phyloP scores from a whole-genome alignment of 805 yeast species.

The Lipomyces japonicus region DNA sequence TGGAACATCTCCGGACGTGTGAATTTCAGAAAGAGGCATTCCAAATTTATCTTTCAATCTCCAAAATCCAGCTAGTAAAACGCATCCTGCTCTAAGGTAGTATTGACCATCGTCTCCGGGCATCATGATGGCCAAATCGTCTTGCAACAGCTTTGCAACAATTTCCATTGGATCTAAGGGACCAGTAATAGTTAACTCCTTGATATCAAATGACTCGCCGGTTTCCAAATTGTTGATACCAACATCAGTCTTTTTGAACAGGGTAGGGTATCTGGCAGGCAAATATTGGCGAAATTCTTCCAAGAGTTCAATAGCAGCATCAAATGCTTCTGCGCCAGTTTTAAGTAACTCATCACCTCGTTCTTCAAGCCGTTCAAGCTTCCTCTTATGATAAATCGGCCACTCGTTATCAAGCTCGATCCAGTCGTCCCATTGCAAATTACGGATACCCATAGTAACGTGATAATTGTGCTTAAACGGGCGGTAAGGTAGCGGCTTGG shows the following conservation, averaged over 20 bases:
- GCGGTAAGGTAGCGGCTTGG: constrained; percentile 58
- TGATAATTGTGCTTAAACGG: constrained; percentile 64
- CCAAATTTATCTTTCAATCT: constrained; percentile 57
- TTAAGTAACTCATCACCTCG: constrained; percentile 46
- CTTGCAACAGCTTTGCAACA: constrained; percentile 57
- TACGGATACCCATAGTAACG: constrained; percentile 66
- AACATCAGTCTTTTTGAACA: constrained; percentile 45
- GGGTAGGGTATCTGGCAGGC: constrained; percentile 55
- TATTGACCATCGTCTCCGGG: constrained; percentile 58
- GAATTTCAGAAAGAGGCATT: constrained; percentile 54
- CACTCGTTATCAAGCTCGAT: constrained; percentile 67
- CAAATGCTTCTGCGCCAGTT: constrained; percentile 26
- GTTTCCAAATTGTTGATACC: constrained; percentile 54
- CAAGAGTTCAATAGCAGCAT: constrained; percentile 54
- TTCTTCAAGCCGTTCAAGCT: constrained; percentile 48
- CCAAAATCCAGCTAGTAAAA: constrained; percentile 66
- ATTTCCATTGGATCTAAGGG: constrained; percentile 55
- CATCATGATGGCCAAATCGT: constrained; percentile 64
- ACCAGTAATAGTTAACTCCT: constrained; percentile 36
- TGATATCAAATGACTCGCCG: constrained; percentile 46
- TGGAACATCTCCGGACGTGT: constrained; percentile 66
- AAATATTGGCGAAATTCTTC: constrained; percentile 51
- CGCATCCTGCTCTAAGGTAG: constrained; percentile 56
- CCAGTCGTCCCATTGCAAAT: constrained; percentile 61
- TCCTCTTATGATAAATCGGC: constrained; percentile 52